These are phyloP conservation scores for Apophysomyces variabilis DNA, from an alignment of 371 early-diverging fungal genomes.

Conservation along the genomic window DNA sequence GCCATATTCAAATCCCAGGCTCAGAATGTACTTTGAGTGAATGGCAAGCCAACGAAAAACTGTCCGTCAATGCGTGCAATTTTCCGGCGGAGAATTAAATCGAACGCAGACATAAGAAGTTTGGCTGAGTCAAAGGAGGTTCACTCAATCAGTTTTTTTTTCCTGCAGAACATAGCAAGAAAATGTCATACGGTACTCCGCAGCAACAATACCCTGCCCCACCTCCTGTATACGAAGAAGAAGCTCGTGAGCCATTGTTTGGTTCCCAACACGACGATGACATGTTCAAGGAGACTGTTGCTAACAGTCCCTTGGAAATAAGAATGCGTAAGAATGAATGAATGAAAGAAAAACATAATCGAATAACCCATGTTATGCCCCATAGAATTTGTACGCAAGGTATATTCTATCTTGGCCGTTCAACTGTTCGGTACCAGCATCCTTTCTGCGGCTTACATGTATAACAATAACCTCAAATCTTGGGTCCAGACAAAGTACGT, in stretches of 20 bases:
- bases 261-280: constrained; percentile 51
- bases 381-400: constrained; percentile 78
- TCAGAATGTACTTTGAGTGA: too few relatives aligned
- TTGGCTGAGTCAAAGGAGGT: too few relatives aligned
- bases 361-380: background rate
- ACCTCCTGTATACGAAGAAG: constrained; percentile 53
- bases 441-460: constrained; percentile 64
- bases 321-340: constrained; percentile 52
- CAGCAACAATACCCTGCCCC: constrained; percentile 39
- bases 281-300: constrained; percentile 61
- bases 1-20: too few relatives aligned
- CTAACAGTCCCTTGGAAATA: constrained; percentile 60
- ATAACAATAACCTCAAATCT: constrained; percentile 46
- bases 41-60: too few relatives aligned
- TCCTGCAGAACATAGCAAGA: background rate
- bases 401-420: constrained; percentile 74
- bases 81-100: too few relatives aligned
- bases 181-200: constrained; percentile 27
- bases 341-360: background rate
- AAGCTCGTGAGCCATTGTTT: constrained; percentile 42
- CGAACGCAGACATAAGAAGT: too few relatives aligned
- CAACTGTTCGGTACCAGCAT: constrained; percentile 68
- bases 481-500: constrained; percentile 66
- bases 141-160: too few relatives aligned
- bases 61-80: too few relatives aligned